Base-by-base conservation (phyloP, 2,329 filamentous ascomycete genomes). In the Didymosphaeria variabile region DNA sequence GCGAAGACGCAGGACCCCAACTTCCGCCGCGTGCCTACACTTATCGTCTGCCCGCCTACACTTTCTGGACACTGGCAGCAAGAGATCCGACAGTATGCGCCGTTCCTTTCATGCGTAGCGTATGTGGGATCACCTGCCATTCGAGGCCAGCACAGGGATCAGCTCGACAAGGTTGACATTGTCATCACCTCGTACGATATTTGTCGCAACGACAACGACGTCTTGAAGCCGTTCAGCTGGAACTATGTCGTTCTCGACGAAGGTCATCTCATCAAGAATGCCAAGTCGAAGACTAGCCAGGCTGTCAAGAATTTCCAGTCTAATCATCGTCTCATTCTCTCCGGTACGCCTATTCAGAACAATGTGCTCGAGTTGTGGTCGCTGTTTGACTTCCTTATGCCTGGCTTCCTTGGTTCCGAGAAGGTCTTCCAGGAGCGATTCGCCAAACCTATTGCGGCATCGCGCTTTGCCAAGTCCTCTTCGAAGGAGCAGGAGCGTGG, bases 111-210 rank as follows among this genome's bases (percentile, higher is more conserved):
- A 32, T 93, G 93, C 40, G 90, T 93, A 5, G 91, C 94, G 2
- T 99, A 98, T 72, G 94, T 98, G 59, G 95, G 95, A 0, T 90
- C 93, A 1, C 94, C 95, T 0, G 83, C 86, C 0, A 93, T 98
- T 77, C 90, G 95, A 66, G 87, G 88, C 65, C 87, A 87, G 40
- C 84, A 94, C 68, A 88, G 90, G 67, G 83, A 86, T 58, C 84
- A 86, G 63, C 87, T 99, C 45, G 86, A 87, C 21, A 86, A 89
- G 60, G 93, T 93, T 0, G 96, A 99, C 72, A 90, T 99, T 60
- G 93, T 99, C 52, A 92, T 99, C 64, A 99, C 96, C 0, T 98
- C 94, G 0, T 99, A 99, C 73, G 96, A 99, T 77, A 95, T 99
- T 53, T 97, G 94, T 76, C 90, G 96, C 55, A 99, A 99, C 67